Base-by-base conservation (phyloP, 164 flowering plant genomes). In the Stephania yunnanensis region DNA sequence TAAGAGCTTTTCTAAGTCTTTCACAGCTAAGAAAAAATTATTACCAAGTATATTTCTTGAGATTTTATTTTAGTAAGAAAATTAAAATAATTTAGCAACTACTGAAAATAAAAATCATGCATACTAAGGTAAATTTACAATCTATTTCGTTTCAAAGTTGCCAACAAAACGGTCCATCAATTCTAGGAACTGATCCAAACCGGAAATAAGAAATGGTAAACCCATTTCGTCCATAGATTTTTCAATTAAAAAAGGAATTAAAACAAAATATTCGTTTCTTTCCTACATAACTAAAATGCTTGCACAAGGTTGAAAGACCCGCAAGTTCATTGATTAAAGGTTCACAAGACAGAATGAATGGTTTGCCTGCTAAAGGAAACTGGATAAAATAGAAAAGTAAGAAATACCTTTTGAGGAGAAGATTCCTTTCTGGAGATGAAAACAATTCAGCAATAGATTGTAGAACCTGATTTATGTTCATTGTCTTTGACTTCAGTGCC, bases 401-500 rank as follows among this genome's bases (percentile, higher is more conserved):
- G 22, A 4, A 45, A 71, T 88, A 95, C 99, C 97, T 86, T 76
- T 69, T 84, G 70, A 88, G 93, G 83, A 95, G 96, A 83, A 83
- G 80, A 78, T 78, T 80, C 82, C 98, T 88, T 76, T 84, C 99
- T 48, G 90, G 91, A 70, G 83, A 86, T 75, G 94, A 92, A 80
- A 93, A 92, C 73, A 95, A 75, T 63, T 75, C 77, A 7, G 84
- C 90, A 78, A 95, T 90, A 45, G 91, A 89, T 74, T 88, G 87
- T 30, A 95, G 78, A 75, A 87, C 96, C 36, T 87, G 78, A 79
- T 81, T 81, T 50, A 85, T 83, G 74, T 86, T 89, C 91, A 91
- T 80, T 42, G 92, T 84, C 84, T 93, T 90, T 10, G 94, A 84
- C 88, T 92, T 92, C 80, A 93, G 76, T 72, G 93, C 94, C 85